These are phyloP conservation scores for Leccinum longicurvipes DNA, from an alignment of 768 basidiomycete species.

Conservation along the genomic window DNA sequence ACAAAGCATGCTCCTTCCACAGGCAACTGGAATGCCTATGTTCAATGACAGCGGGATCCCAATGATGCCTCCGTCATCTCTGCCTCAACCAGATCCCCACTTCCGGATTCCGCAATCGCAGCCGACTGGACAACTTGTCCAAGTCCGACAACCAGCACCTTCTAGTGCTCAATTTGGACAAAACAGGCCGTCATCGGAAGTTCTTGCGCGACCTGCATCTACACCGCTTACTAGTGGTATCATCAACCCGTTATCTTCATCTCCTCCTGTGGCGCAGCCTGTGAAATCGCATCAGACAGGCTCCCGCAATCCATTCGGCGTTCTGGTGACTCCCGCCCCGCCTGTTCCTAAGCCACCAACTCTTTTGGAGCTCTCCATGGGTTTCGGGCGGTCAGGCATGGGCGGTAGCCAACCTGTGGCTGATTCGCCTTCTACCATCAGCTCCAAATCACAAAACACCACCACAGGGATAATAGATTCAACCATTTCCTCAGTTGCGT, in stretches of 20 bases:
- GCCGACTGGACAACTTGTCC: slow-evolving; percentile 1
- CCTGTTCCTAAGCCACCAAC: slow-evolving; percentile 78
- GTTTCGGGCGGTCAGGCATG: slow-evolving; percentile 30
- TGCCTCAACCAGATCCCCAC: slow-evolving; percentile 6
- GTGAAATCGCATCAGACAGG: slow-evolving; percentile 90
- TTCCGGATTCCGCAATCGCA: slow-evolving; percentile 20
- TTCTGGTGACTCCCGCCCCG: slow-evolving; percentile 54
- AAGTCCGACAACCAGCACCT: slow-evolving; percentile 8
- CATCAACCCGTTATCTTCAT: slow-evolving; percentile 23
- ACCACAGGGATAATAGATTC: slow-evolving; percentile 30
- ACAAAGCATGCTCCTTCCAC: slow-evolving; percentile 68
- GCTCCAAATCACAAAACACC: slow-evolving; percentile 26
- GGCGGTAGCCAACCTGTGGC: slow-evolving; percentile 30
- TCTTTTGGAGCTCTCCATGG: slow-evolving; percentile 72
- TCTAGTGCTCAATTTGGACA: slow-evolving; percentile 8
- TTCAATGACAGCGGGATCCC: slow-evolving; percentile 33
- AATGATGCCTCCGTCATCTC: slow-evolving; percentile 7
- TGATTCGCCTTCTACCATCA: slow-evolving; percentile 31
- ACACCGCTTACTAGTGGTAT: slow-evolving; percentile 57
- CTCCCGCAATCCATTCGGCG: slow-evolving; percentile 92
- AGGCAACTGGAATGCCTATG: slow-evolving; percentile 55
- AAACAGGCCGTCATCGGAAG: slow-evolving; percentile 8
- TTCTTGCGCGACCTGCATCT: slow-evolving; percentile 64
- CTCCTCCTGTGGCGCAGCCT: slow-evolving; percentile 53
- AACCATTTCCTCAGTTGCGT: slow-evolving; percentile 67